phyloP scores from a whole-genome alignment of 2,329 filamentous ascomycete species.

The Penicillium hordei region DNA sequence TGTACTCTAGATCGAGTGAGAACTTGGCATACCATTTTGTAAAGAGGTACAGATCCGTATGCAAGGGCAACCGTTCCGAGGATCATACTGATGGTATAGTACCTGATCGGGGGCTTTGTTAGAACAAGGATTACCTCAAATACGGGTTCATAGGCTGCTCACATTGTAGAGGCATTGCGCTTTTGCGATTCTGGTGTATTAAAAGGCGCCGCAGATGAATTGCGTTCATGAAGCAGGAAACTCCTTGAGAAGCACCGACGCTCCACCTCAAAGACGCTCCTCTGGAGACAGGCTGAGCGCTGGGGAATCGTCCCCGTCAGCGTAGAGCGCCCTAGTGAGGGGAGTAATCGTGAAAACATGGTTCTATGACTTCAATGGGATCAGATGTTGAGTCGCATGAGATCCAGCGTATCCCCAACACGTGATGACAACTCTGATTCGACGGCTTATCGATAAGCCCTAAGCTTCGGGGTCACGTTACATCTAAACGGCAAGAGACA shows the following conservation, averaged over 20 bases:
- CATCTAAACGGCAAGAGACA: background rate
- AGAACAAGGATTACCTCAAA: background rate
- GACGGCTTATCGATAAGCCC: constrained; percentile 20
- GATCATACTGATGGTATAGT: constrained; percentile 63
- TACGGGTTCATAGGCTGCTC: constrained; percentile 19
- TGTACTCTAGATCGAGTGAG: background rate
- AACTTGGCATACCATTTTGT: constrained; percentile 58
- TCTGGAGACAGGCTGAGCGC: constrained; percentile 15
- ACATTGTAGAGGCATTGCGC: constrained; percentile 59
- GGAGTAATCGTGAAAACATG: constrained; percentile 33
- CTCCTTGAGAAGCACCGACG: constrained; percentile 38
- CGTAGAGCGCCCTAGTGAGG: constrained; percentile 26
- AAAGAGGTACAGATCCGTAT: constrained; percentile 66
- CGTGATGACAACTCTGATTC: constrained; percentile 10
- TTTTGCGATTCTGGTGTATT: constrained; percentile 39
- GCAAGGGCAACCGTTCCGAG: constrained; percentile 63
- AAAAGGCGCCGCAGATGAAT: constrained; percentile 34
- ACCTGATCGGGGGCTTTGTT: constrained; percentile 43
- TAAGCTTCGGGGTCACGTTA: constrained; percentile 2
- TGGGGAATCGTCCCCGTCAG: constrained; percentile 13
- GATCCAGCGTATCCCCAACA: constrained; percentile 12
- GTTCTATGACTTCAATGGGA: constrained; percentile 16
- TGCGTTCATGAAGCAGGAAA: constrained; percentile 26
- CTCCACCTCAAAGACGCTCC: constrained; percentile 23
- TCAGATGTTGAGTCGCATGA: constrained; percentile 17